Evolutionary conservation across 805 yeast genomes (phyloP), one percentile per base, ranked within the genome.

Genomic region (Yamadazyma scolyti): DNA sequence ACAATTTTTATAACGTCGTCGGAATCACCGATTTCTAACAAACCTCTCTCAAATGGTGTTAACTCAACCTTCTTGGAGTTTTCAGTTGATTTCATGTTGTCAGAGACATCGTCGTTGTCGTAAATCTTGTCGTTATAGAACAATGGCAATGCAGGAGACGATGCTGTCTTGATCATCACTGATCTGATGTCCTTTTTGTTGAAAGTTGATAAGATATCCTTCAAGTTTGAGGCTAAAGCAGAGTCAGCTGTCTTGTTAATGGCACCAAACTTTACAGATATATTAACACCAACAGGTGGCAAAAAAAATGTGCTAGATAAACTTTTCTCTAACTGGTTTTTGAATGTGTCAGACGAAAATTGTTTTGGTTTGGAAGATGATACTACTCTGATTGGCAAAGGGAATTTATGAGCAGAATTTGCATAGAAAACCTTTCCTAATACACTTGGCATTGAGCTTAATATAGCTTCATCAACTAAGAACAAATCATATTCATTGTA

Each of bases 71-170:
- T 34, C n/a, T 24, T n/a, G 37, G 69, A 63, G 23, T 58, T 65
- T 13, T 50, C 48, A 15, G 9, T 46, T 3, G 50, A 42, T 16
- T 48, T 49, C 5, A 30, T 41, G 15, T 48, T 44, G 12, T 54
- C 65, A 9, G 56, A 60, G 6, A 59, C 54, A 47, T 79, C 85
- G 23, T 59, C 62, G 15, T 73, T 79, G 21, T 52, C 47, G 50
- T 58, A 71, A 30, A 80, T 52, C 42, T 67, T 69, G 18, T 82
- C 80, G 27, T 82, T 67, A 50, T 79, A 75, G 59, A 68, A 93
- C 37, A 93, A 66, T 26, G 99, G 97, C 47, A 93, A 65, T 6
- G 89, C 75, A 13, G 96, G 96, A 13, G 96, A 85, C 24, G 60
- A 56, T 35, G 68, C 62, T 9, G 90, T 70, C 63, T 87, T 87